These are phyloP conservation scores for Penicillium aurantiogriseum DNA, from an alignment of 2,329 filamentous ascomycete genomes.

Conservation along the genomic window DNA sequence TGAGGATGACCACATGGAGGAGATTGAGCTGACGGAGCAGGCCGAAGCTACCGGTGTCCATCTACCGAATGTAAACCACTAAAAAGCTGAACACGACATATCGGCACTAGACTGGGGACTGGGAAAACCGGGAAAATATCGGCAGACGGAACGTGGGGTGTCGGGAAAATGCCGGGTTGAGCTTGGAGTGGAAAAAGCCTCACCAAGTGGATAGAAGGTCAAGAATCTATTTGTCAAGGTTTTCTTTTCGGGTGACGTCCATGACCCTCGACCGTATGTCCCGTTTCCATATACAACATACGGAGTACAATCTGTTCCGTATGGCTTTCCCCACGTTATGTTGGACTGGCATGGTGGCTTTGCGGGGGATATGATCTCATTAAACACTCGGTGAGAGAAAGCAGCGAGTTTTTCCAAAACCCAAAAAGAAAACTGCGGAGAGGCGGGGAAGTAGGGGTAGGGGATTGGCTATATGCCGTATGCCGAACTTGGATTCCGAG, in stretches of 20 bases:
- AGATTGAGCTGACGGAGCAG: conserved; percentile 14
- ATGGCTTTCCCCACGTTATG: not conserved
- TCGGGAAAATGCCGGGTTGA: not conserved
- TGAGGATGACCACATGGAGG: conserved; percentile 17
- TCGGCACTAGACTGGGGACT: too few species aligned
- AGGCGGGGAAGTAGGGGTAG: not conserved
- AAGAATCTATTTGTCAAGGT: conserved; percentile 5
- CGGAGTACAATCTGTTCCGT: not conserved
- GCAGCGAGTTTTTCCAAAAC: not conserved
- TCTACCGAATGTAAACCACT: not conserved
- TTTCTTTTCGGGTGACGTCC: not conserved
- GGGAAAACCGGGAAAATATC: not conserved
- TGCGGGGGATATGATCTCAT: conserved; percentile 7
- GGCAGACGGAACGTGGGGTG: conserved; percentile 7
- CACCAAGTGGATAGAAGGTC: not conserved
- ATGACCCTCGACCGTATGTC: not conserved
- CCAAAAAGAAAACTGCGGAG: not conserved
- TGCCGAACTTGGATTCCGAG: not conserved
- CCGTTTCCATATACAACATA: not conserved
- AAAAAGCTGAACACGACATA: not conserved
- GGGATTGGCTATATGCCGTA: not conserved
- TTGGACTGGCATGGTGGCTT: not conserved
- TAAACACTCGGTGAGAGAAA: conserved; percentile 5
- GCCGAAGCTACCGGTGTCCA: conserved; percentile 11
- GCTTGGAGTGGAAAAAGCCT: not conserved